Conservation (phyloP, 495 filamentous ascomycete species). For the Parathielavia appendiculata region DNA sequence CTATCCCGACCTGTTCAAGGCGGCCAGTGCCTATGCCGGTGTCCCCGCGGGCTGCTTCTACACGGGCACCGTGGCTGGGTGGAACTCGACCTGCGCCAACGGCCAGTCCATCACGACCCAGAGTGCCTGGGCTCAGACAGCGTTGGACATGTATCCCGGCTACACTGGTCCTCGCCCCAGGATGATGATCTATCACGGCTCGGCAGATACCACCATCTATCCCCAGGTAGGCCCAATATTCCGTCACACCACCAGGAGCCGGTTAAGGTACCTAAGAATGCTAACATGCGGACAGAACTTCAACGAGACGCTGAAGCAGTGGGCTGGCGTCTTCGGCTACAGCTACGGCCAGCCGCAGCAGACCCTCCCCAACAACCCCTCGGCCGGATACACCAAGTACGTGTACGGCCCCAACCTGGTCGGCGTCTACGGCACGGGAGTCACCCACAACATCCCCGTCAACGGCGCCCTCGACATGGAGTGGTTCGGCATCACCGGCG, state of each 20-base stretch:
- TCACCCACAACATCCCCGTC: constrained; percentile 32
- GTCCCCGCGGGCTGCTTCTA: constrained; percentile 58
- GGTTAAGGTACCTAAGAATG: background rate
- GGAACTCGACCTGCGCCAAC: constrained; percentile 43
- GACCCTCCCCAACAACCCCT: constrained; percentile 29
- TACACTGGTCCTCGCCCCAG: constrained; percentile 49
- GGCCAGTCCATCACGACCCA: constrained; percentile 39
- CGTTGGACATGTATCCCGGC: constrained; percentile 43
- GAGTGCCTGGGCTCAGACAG: constrained; percentile 42
- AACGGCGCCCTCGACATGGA: constrained; percentile 31
- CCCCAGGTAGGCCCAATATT: constrained; percentile 20
- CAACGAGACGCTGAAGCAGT: constrained; percentile 50
- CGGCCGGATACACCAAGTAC: constrained; percentile 38
- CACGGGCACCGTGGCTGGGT: constrained; percentile 40
- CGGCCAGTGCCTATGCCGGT: constrained; percentile 53
- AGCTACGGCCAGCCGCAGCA: constrained; percentile 30
- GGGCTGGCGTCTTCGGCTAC: constrained; percentile 45
- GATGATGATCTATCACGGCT: constrained; percentile 54
- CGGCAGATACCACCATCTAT: constrained; percentile 43
- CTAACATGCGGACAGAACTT: constrained; percentile 35
- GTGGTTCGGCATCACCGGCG: constrained; percentile 35
- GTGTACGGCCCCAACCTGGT: constrained; percentile 44
- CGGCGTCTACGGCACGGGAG: constrained; percentile 34
- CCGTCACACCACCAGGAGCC: background rate
- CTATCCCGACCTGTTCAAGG: constrained; percentile 54